phyloP scores from a whole-genome alignment of 73 alveolate genomes.

The Tetrahymena borealis region DNA sequence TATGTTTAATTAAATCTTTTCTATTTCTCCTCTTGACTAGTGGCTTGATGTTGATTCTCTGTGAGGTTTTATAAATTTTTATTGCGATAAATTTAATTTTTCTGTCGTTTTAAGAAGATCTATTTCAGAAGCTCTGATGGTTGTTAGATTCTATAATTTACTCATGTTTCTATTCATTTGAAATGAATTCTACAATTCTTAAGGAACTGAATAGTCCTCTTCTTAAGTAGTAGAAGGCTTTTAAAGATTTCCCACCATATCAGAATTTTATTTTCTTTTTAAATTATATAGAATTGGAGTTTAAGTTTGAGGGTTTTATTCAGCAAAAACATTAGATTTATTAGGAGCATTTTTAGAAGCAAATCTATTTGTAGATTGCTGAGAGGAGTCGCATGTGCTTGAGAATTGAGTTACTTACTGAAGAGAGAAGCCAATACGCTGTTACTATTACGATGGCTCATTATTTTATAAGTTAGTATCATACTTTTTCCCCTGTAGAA shows the following conservation, averaged over 20 bases:
- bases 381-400: too few relatives aligned
- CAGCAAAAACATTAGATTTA: too few relatives aligned
- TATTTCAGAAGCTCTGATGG: neutral
- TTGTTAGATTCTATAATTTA: neutral
- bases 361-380: too few relatives aligned
- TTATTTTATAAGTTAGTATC: too few relatives aligned
- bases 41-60: neutral
- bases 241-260: too few relatives aligned
- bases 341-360: too few relatives aligned
- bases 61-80: neutral
- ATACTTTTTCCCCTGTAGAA: too few relatives aligned
- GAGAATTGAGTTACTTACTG: too few relatives aligned
- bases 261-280: neutral
- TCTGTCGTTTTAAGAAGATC: neutral
- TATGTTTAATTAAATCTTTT: neutral
- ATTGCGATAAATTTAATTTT: neutral
- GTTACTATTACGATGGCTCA: too few relatives aligned
- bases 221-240: neutral
- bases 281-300: neutral
- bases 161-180: neutral
- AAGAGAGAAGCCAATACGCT: too few relatives aligned
- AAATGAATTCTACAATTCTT: neutral
- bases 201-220: neutral
- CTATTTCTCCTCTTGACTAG: neutral
- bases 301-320: neutral